These are phyloP conservation scores for Xylaria acuta DNA, from an alignment of 495 filamentous ascomycete genomes.

Conservation along the genomic window DNA sequence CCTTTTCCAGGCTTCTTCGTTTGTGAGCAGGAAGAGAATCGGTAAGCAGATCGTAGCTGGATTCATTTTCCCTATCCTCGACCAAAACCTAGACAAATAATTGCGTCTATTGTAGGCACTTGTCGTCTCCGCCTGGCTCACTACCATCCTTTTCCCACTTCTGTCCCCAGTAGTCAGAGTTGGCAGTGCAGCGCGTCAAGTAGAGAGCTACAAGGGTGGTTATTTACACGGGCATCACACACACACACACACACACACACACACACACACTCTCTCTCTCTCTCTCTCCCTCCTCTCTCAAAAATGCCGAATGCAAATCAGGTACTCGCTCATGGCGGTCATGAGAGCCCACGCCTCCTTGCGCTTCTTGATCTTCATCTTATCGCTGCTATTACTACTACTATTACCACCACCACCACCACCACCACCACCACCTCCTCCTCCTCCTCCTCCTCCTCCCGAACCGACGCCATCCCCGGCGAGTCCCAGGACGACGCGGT, in stretches of 20 bases:
- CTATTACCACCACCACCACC: not conserved
- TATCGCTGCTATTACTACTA: too few relatives aligned
- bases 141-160: not conserved
- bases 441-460: not conserved
- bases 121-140: not conserved
- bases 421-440: not conserved
- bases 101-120: not conserved
- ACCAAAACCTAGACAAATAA: not conserved
- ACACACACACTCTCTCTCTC: not conserved
- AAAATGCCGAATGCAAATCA: constrained; percentile 65
- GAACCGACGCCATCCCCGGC: not conserved
- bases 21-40: not conserved
- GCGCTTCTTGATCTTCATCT: constrained; percentile 76
- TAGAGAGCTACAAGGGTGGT: not conserved
- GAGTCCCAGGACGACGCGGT: constrained; percentile 75
- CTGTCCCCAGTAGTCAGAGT: not conserved
- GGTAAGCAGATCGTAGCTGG: not conserved
- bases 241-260: not conserved
- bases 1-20: not conserved
- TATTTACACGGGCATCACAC: not conserved
- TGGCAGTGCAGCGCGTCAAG: not conserved
- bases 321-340: constrained; percentile 63
- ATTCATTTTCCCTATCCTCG: not conserved
- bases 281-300: constrained; percentile 30
- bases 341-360: constrained; percentile 78